Conservation (phyloP, 768 basidiomycete species). For the Agrocybe pediades region DNA sequence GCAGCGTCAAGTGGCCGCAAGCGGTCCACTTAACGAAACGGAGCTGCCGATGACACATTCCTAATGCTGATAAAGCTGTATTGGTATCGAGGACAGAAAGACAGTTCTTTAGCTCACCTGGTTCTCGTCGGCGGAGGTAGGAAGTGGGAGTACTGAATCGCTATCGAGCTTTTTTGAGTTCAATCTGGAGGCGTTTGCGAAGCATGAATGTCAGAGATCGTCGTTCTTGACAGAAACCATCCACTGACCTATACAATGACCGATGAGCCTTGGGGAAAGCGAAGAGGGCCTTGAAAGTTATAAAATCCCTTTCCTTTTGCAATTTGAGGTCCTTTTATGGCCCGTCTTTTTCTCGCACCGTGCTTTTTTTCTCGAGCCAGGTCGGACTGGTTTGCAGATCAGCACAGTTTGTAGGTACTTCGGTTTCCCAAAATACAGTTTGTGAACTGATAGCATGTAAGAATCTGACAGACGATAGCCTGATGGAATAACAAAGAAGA, state of each 20-base stretch:
- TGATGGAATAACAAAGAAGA: conserved; percentile 18
- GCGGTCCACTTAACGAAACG: conserved; percentile 46
- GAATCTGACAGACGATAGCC: conserved; percentile 11
- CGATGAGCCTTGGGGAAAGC: conserved; percentile 1
- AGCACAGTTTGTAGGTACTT: conserved; percentile 7
- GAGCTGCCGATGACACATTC: conserved; percentile 70
- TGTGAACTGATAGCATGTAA: conserved; percentile 3
- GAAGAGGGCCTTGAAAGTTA: conserved; percentile 9
- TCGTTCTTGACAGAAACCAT: conserved; percentile 13
- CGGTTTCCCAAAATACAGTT: conserved; percentile 9
- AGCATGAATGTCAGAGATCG: conserved; percentile 30
- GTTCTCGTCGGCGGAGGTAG: conserved; percentile 57
- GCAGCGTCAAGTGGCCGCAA: conserved; percentile 61
- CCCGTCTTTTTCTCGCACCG: conserved; percentile 15
- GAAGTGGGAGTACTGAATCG: conserved; percentile 37
- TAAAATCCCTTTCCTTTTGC: conserved; percentile 8
- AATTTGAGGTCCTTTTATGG: conserved; percentile 27
- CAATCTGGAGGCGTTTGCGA: conserved; percentile 31
- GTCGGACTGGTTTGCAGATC: conserved; percentile 28
- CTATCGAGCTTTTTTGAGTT: conserved; percentile 36
- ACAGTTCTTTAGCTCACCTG: conserved; percentile 28
- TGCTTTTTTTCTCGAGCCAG: conserved; percentile 21
- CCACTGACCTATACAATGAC: conserved; percentile 15
- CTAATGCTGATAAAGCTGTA: conserved; percentile 23
- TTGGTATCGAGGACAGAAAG: conserved; percentile 17